These are phyloP conservation scores for Stropharia rugosoannulata DNA, from an alignment of 768 basidiomycete genomes.

Conservation along the genomic window DNA sequence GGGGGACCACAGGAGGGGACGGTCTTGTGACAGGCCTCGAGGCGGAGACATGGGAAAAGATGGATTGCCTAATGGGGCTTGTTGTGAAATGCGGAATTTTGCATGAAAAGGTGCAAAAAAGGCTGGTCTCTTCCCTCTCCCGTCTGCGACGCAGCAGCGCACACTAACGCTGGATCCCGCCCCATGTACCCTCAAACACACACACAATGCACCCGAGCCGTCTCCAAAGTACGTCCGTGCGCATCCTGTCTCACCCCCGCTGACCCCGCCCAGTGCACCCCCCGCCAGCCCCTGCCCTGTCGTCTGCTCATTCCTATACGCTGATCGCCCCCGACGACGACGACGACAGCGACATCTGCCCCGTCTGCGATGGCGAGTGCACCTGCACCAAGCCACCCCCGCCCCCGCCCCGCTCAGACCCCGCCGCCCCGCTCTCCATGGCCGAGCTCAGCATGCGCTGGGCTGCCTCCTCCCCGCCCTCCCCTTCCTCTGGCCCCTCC, in stretches of 20 bases:
- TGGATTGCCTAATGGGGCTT: constrained; percentile 1
- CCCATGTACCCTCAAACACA: constrained; percentile 36
- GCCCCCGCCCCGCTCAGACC: constrained; percentile 11
- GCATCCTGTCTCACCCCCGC: constrained; percentile 5
- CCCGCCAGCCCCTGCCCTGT: constrained; percentile 55
- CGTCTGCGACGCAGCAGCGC: constrained; percentile 4
- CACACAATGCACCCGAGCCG: constrained; percentile 42
- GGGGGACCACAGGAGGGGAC: background rate
- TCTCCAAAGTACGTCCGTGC: constrained; percentile 30
- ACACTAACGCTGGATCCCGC: constrained; percentile 42
- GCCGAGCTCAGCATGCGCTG: constrained; percentile 35
- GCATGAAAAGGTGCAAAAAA: constrained; percentile 7
- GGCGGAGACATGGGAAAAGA: background rate
- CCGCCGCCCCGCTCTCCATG: constrained; percentile 31
- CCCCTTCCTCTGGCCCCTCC: constrained; percentile 22
- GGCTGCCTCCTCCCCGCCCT: constrained; percentile 21
- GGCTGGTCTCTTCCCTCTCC: background rate
- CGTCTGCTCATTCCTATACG: constrained; percentile 70
- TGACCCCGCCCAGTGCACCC: constrained; percentile 10
- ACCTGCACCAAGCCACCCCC: constrained; percentile 57
- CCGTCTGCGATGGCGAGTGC: constrained; percentile 89
- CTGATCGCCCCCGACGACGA: constrained; percentile 57
- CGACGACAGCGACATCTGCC: constrained; percentile 86
- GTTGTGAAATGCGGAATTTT: constrained; percentile 1
- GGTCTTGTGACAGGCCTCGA: background rate